phyloP scores from a whole-genome alignment of 148 eudicot species.

The Pouteria glomerata region DNA sequence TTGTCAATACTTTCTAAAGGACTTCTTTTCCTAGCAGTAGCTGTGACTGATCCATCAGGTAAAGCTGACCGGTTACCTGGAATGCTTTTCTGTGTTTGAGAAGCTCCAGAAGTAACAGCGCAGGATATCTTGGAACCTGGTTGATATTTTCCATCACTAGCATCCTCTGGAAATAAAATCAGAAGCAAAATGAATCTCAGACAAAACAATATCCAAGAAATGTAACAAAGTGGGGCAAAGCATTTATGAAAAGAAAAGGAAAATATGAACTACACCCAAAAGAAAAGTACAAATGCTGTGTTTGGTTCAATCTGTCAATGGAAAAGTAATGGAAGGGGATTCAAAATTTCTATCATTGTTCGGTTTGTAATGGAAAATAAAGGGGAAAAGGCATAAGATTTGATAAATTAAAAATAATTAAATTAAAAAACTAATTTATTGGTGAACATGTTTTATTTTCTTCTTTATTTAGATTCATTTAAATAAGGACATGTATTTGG shows the following conservation, averaged over 20 bases:
- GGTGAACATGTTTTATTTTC: no score
- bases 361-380: no score
- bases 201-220: neutral
- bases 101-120: conserved; percentile 33
- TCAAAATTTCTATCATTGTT: no score
- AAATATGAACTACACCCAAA: neutral
- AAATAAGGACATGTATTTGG: no score
- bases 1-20: conserved; percentile 29
- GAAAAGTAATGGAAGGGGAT: no score
- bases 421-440: no score
- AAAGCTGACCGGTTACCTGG: conserved; percentile 30
- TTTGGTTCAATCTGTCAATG: no score
- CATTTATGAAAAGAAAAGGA: neutral
- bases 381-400: no score
- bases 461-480: no score
- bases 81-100: conserved; percentile 32
- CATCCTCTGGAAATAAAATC: conserved; percentile 43
- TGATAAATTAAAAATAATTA: no score
- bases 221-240: neutral
- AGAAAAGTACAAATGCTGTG: neutral
- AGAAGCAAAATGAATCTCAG: neutral
- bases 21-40: conserved; percentile 49
- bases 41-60: conserved; percentile 40
- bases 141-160: conserved; percentile 51
- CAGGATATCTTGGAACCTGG: conserved; percentile 34